phyloP scores from a whole-genome alignment of 257 asterid species.

The Coffea eugenioides region DNA sequence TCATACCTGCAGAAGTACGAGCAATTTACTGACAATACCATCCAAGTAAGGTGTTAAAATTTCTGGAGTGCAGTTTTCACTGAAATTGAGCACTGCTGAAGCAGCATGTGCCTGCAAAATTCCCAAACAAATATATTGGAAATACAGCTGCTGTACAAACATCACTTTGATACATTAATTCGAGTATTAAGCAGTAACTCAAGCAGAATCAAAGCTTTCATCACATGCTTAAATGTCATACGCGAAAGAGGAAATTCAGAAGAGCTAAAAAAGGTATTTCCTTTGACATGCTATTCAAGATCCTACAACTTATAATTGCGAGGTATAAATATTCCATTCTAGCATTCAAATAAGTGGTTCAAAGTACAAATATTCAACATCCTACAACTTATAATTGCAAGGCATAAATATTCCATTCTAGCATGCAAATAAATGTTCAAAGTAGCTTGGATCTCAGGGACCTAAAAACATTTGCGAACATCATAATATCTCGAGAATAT shows the following conservation, averaged over 20 bases:
- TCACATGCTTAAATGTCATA: neutral
- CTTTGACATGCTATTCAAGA: neutral
- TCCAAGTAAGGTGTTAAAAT: conserved; percentile 81
- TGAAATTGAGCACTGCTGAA: conserved; percentile 89
- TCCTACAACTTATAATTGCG: neutral
- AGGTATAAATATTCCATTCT: neutral
- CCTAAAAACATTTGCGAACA: neutral
- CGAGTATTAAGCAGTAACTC: neutral
- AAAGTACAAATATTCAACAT: neutral
- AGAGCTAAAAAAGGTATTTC: neutral
- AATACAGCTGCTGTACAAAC: neutral
- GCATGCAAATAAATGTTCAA: neutral
- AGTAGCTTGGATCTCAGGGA: neutral
- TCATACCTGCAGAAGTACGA: conserved; percentile 74
- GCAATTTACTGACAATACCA: conserved; percentile 79
- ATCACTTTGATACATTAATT: neutral
- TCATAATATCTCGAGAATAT: neutral
- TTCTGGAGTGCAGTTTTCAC: conserved; percentile 92
- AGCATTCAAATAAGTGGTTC: neutral
- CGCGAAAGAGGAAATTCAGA: neutral
- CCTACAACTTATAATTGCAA: neutral
- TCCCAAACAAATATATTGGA: conserved; percentile 3
- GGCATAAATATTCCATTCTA: neutral
- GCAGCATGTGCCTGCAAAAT: conserved; percentile 91
- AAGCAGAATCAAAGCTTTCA: neutral